These are phyloP conservation scores for Chlamydomonas urium DNA, from an alignment of 139 green algal species.

Conservation along the genomic window DNA sequence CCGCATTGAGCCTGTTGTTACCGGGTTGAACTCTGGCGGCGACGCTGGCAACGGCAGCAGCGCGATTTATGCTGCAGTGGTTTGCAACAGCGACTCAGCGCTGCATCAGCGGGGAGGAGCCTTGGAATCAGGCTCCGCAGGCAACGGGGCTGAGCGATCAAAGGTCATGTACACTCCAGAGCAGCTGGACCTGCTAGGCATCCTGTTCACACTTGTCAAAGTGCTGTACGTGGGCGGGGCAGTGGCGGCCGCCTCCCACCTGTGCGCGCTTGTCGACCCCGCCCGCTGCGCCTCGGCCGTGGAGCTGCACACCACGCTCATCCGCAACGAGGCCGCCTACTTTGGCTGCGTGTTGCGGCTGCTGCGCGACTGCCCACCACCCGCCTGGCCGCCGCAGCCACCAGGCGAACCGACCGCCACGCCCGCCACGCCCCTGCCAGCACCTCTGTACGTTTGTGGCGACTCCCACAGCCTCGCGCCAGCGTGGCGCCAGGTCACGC, in stretches of 20 bases:
- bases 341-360: slow-evolving; percentile 49
- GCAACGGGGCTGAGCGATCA: too few relatives aligned
- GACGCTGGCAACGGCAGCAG: too few relatives aligned
- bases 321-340: slow-evolving; percentile 83
- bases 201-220: slow-evolving; percentile 41
- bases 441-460: slow-evolving; percentile 50
- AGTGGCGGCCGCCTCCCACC: slow-evolving; percentile 21
- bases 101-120: too few relatives aligned
- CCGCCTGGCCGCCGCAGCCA: too few relatives aligned
- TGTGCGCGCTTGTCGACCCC: slow-evolving; percentile 22
- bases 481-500: slow-evolving; percentile 39
- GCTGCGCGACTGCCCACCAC: neutral
- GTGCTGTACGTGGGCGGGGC: slow-evolving; percentile 58
- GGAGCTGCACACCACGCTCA: slow-evolving; percentile 69
- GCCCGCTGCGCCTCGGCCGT: slow-evolving; percentile 23
- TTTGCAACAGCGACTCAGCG: too few relatives aligned
- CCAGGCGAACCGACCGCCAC: too few relatives aligned
- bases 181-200: slow-evolving; percentile 58
- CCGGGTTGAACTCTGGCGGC: too few relatives aligned
- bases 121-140: too few relatives aligned
- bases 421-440: too few relatives aligned
- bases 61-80: too few relatives aligned
- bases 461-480: slow-evolving; percentile 72
- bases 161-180: slow-evolving; percentile 46
- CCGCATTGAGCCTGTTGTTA: too few relatives aligned